Conservation (phyloP, 495 filamentous ascomycete species). For the Stereocaulon alpinum region DNA sequence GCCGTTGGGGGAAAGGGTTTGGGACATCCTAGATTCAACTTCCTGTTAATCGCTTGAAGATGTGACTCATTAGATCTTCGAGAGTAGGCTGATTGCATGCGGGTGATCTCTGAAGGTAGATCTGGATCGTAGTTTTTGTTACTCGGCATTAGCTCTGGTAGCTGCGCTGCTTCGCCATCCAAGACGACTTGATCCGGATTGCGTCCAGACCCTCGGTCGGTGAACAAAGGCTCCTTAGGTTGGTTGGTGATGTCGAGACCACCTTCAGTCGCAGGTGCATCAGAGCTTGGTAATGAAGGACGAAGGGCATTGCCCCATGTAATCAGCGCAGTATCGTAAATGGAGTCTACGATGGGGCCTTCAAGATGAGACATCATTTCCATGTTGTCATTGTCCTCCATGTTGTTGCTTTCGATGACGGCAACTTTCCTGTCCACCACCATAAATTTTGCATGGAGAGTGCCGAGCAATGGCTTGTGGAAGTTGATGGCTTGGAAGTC, state of each 20-base stretch:
- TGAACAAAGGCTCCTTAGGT: neutral
- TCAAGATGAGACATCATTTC: constrained; percentile 76
- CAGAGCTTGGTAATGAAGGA: constrained; percentile 48
- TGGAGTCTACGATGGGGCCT: constrained; percentile 61
- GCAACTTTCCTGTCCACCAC: constrained; percentile 61
- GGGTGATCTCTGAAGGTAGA: constrained; percentile 46
- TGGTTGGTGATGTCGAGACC: constrained; percentile 2
- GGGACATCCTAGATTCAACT: constrained; percentile 40
- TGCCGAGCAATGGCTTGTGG: constrained; percentile 61
- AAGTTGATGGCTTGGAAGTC: constrained; percentile 67
- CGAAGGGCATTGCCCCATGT: constrained; percentile 58
- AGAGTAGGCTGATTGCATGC: constrained; percentile 45
- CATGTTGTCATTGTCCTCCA: constrained; percentile 64
- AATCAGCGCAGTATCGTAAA: constrained; percentile 63
- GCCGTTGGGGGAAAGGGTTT: constrained; percentile 3
- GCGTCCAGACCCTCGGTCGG: constrained; percentile 3
- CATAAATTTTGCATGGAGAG: constrained; percentile 70
- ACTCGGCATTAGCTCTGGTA: constrained; percentile 46
- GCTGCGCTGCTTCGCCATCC: constrained; percentile 12
- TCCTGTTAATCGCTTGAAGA: constrained; percentile 47
- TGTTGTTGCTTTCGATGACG: constrained; percentile 64
- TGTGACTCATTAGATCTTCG: constrained; percentile 39
- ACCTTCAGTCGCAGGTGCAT: constrained; percentile 36
- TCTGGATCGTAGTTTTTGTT: constrained; percentile 54
- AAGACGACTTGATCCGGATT: constrained; percentile 5